Percentiles rank a stretch among this genome's conserved stretches.
Evolutionary conservation across 164 flowering plant genomes (phyloP).

Genomic region (Vitis rupestris): DNA sequence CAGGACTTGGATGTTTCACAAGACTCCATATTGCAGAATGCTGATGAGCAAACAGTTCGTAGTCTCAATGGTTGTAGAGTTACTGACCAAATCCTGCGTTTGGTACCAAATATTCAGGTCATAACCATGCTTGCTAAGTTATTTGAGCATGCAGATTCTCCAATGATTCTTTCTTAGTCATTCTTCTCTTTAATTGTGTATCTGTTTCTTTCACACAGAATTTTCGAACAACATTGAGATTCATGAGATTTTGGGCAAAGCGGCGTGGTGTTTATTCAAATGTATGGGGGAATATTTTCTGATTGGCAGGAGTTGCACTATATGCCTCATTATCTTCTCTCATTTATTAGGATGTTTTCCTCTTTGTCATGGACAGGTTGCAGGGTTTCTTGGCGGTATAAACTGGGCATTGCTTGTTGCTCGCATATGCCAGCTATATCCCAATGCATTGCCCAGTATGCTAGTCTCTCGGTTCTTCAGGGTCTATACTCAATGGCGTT

Average conservation of each 20-base stretch:
- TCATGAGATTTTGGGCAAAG: slow-evolving; percentile 94
- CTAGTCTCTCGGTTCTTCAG: slow-evolving; percentile 57
- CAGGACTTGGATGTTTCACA: slow-evolving; percentile 90
- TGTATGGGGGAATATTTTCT: slow-evolving; percentile 39
- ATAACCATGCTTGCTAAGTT: neutral
- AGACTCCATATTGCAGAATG: slow-evolving; percentile 72
- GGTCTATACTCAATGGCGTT: slow-evolving; percentile 59
- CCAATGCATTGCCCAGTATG: slow-evolving; percentile 59
- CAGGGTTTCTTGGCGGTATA: slow-evolving; percentile 66
- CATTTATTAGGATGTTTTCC: neutral
- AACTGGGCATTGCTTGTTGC: slow-evolving; percentile 71
- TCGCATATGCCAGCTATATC: slow-evolving; percentile 58
- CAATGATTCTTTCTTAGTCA: neutral
- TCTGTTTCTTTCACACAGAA: slow-evolving; percentile 41
- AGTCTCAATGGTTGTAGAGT: slow-evolving; percentile 97
- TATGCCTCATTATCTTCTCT: neutral
- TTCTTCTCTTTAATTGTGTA: slow-evolving; percentile 4
- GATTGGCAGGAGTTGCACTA: neutral
- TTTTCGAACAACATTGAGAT: slow-evolving; percentile 83
- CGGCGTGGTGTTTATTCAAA: slow-evolving; percentile 95
- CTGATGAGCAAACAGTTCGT: slow-evolving; percentile 88
- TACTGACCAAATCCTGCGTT: slow-evolving; percentile 76
- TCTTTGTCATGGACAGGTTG: slow-evolving; percentile 32
- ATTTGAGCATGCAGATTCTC: neutral
- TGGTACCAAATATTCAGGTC: slow-evolving; percentile 94